Base-by-base conservation (phyloP, 805 yeast species). In the Yamadazyma insecticola region DNA sequence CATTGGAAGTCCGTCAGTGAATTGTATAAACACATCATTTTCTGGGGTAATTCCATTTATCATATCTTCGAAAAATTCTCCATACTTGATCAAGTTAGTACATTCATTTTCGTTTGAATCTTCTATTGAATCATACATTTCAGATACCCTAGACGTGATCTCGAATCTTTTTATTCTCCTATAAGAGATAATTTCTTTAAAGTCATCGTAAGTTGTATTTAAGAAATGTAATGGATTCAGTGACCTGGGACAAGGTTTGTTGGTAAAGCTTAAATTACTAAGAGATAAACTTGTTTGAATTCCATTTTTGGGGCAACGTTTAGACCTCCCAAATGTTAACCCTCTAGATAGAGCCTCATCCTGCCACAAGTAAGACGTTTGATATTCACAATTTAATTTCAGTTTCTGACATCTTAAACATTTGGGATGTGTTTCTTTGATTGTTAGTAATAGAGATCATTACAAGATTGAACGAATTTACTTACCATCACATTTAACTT, bases 341-440 rank as follows among this genome's bases (percentile, higher is more conserved):
- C 67, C 67, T 30, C 49, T 37, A 18, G 51, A 40, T 2, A 40
- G 16, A 4, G 65, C 67, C 10, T 63, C 67, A 18, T 62, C 65
- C 26, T 61, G 66, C 66, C 65, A 63, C 0, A 45, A 39, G 5
- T 51, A 37, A 6, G 22, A 39, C 16, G 44, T 13, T 4, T 40
- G 43, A 26, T 47, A 55, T 19, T 13, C 34, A 28, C 53, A 54
- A 2, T 30, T 24, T 4, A 53, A 24, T 1, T 40, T 36, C 20
- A 53, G 33, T 28, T 55, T 43, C 5, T 11, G n/a, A 33, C 68
- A 62, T 11, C 51, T 45, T 4, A 11, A 15, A 33, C 69, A 63
- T 5, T 22, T 31, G 2, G 68, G 68, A 13, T 50, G 59, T 1
- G 42, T 24, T 40, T 63, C 55, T 40, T 17, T 6, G 9, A 17